Base-by-base conservation (phyloP, 495 filamentous ascomycete genomes). In the Thermothielavioides terrestris region DNA sequence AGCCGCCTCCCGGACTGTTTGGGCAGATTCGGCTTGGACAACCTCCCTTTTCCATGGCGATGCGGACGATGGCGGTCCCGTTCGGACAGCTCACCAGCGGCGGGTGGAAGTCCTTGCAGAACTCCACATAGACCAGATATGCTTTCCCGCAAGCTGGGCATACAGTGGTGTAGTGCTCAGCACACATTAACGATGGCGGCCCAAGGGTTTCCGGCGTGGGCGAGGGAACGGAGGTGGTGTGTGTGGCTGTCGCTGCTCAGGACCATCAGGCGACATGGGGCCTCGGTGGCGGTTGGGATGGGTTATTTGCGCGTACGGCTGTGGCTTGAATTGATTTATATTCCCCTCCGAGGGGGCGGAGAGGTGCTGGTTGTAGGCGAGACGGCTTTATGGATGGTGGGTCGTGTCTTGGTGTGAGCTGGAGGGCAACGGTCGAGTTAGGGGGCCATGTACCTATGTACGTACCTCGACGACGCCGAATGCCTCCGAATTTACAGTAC, bases 71-170 rank as follows among this genome's bases (percentile, higher is more conserved):
- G 21, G 34, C 30, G 46, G 63, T 68, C 39, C 70, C 72, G 38
- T 34, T 52, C 34, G 68, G 72, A 37, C 72, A 75, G 39, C 43
- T 56, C 56, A 68, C 25, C 46, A 71, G 39, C 15, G 72, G 71
- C 23, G 70, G 72, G 53, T 67, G 70, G 41, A 66, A 74, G 49
- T 67, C 47, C 47, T 57, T 60, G 60, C 72, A 75, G 51, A 75
- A 73, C 46, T 72, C 68, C 58, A 74, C 70, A 62, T 67, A 75
- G 53, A 74, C 55, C 49, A 75, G 59, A 50, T 74, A 75, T 56
- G 67, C 61, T 58, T 74, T 74, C 67, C 72, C 69, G 62, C 72
- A 75, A 53, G 72, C 72, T 67, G 68, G 67, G 68, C 72, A 75
- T 54, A 70, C 61, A 47, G 46, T 61, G 58, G 61, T 73, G 56